Base-by-base conservation (phyloP, 768 basidiomycete species). In the Xerocomellus intermedius region DNA sequence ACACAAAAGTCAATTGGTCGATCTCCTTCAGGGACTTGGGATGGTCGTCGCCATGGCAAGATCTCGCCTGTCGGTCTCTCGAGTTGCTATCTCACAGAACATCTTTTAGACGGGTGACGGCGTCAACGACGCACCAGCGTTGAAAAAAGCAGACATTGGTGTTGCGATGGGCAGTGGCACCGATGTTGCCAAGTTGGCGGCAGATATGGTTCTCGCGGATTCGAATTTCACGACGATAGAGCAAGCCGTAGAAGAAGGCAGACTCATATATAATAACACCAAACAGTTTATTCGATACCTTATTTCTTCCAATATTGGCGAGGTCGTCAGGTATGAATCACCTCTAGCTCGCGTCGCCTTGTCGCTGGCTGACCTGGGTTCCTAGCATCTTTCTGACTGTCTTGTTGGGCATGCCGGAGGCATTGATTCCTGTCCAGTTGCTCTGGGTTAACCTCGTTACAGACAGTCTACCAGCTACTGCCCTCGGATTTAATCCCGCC, bases 201-300 rank as follows among this genome's bases (percentile, higher is more conserved):
- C 96, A 8, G 96, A 99, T 72, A 96, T 99, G 94, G 94, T 99
- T 30, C 83, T 95, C 48, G 90, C 92, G 6, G 94, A 96, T 71
- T 94, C 94, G 45, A 98, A 98, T 77, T 99, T 99, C 73, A 87
- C 94, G 12, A 95, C 94, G 8, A 98, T 99, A 73, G 95, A 97
- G 71, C 79, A 85, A 63, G 96, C 96, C 8, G 94, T 99, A 42
- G 96, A 98, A 72, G 96, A 99, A 75, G 96, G 96, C 63, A 79
- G 96, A 73, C 80, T 96, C 54, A 99, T 98, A 67, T 98, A 98
- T 74, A 98, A 98, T 76, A 99, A 99, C 75, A 98, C 95, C 42
- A 99, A 99, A 76, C 96, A 98, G 70, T 99, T 99, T 74, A 98
- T 99, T 73, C 89, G 96, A 65, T 99, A 98, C 77, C 87, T 99